Conservation (phyloP, 257 asterid genomes). For the Verbascum thapsus region DNA sequence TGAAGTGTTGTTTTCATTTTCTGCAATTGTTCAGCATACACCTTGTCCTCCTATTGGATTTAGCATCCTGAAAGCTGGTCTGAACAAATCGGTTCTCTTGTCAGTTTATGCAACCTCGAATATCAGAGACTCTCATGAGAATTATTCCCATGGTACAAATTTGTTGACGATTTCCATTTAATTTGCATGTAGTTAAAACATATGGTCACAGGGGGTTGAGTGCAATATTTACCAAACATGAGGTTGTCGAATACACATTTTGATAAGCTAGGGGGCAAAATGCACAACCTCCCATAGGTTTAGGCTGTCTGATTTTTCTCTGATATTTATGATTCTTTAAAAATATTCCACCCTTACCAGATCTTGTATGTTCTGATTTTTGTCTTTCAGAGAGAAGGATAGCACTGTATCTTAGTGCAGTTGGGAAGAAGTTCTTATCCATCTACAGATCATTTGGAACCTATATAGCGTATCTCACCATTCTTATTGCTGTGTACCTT, state of each 20-base stretch:
- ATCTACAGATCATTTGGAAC: constrained; percentile 68
- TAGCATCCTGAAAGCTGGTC: constrained; percentile 73
- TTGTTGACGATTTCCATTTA: constrained; percentile 24
- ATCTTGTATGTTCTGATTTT: constrained; percentile 11
- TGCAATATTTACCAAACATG: too few species aligned
- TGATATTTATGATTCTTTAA: background rate
- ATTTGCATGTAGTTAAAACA: constrained; percentile 25
- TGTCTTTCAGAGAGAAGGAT: constrained; percentile 61
- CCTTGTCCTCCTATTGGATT: constrained; percentile 71
- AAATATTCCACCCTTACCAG: constrained; percentile 7
- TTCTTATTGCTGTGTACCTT: constrained; percentile 64
- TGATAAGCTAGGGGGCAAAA: too few species aligned
- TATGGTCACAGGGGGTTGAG: too few species aligned
- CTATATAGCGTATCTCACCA: constrained; percentile 69
- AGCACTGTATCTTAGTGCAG: constrained; percentile 64
- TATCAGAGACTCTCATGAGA: constrained; percentile 45
- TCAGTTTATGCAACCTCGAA: constrained; percentile 68
- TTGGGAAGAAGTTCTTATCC: constrained; percentile 63
- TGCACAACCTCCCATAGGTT: constrained; percentile 1
- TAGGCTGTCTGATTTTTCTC: too few species aligned
- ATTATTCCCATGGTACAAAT: constrained; percentile 57
- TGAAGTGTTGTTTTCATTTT: constrained; percentile 64
- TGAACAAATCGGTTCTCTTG: constrained; percentile 73
- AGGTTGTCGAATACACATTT: too few species aligned
- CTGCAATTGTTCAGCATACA: constrained; percentile 65